Base-by-base conservation (phyloP, 2,329 filamentous ascomycete species). In the Truncatella angustata region DNA sequence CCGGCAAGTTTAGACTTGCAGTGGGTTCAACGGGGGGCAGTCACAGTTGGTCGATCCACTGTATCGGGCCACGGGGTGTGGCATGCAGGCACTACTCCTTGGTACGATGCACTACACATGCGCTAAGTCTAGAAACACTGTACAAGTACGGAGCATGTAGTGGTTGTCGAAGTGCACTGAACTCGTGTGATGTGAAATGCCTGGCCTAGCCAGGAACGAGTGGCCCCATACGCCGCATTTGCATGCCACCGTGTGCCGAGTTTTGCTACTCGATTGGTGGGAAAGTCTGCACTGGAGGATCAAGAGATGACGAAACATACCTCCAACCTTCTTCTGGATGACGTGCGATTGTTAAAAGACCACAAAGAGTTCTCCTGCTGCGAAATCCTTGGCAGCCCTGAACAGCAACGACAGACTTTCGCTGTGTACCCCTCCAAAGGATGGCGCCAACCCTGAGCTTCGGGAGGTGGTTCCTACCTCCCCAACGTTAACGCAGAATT, bases 1-100 rank as follows among this genome's bases (percentile, higher is more conserved):
- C 28, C 40, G 40, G 40, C 24, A 18, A 39, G 24, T 42, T 50
- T 50, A 40, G 42, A 36, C 36, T 36, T 50, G n/a, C n/a, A n/a
- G n/a, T 18, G 16, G 36, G 36, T 40, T 26, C 36, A 40, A 49
- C 32, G 14, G 46, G 24, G 46, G 46, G 46, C 36, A 49, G 46
- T 24, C 28, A 23, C 40, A 30, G 14, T 28, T 30, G 40, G 24
- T 28, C 40, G 21, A 44, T 23, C 28, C 11, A 18, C 16, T 40
- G n/a, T n/a, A n/a, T 20, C 18, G 37, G 37, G 40, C 40, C 21
- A 44, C 23, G 40, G 39, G 23, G 40, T 44, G 21, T 21, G n/a
- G 11, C 21, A n/a, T 44, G 40, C 20, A 28, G 24, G 40, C 21
- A n/a, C 40, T 28, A 44, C 21, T 28, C 6, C 21, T 20, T 23